Percentiles rank a stretch among this genome's conserved stretches.
These are phyloP conservation scores for Dacryopinax primogenitus DNA, from an alignment of 768 basidiomycete genomes.

Conservation along the genomic window DNA sequence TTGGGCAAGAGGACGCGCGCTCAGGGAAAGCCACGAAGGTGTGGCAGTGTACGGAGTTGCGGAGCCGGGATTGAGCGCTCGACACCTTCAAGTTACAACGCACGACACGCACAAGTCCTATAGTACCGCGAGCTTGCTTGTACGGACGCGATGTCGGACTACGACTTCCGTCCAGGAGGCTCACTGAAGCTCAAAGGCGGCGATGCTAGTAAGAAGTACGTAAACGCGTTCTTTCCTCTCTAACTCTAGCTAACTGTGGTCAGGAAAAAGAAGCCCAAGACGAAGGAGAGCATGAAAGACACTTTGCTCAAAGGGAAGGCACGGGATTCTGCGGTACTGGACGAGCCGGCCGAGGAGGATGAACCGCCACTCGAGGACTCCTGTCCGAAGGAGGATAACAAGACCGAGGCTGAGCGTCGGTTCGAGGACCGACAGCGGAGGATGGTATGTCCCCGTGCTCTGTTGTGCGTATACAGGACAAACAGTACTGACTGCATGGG, in stretches of 20 bases:
- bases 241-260: neutral
- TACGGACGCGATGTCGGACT: slow-evolving; percentile 42
- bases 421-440: slow-evolving; percentile 79
- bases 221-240: slow-evolving; percentile 42
- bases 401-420: slow-evolving; percentile 76
- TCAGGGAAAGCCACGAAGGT: neutral
- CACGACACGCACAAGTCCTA: too few relatives aligned
- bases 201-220: slow-evolving; percentile 64
- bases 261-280: slow-evolving; percentile 76
- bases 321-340: neutral
- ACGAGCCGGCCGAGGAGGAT: neutral
- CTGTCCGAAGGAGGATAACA: slow-evolving; percentile 32
- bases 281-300: slow-evolving; percentile 29
- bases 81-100: neutral
- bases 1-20: too few relatives aligned
- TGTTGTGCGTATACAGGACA: slow-evolving; percentile 10
- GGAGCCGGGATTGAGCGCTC: neutral
- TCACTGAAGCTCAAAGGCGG: slow-evolving; percentile 84
- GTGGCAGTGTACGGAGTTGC: slow-evolving; percentile 1
- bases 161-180: slow-evolving; percentile 73
- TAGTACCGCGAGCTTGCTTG: neutral
- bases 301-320: neutral
- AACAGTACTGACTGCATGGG: neutral
- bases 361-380: neutral
- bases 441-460: slow-evolving; percentile 47